These are phyloP conservation scores for Plasmodium knowlesi DNA, from an alignment of 169 alveolate species.

Conservation along the genomic window DNA sequence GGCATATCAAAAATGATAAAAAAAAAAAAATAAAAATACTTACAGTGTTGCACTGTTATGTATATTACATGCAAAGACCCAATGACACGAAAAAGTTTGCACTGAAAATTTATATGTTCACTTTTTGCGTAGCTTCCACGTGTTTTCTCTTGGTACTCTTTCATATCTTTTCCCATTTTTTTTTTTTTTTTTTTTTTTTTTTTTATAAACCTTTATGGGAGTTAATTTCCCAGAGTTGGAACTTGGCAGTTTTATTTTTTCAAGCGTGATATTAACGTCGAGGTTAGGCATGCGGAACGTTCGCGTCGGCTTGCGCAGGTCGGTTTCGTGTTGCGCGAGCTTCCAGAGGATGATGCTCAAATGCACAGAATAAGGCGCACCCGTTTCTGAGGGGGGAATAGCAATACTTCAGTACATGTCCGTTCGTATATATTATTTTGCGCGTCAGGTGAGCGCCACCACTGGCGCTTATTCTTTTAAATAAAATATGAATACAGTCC, in stretches of 20 bases:
- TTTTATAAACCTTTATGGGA: background rate
- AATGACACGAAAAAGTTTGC: background rate
- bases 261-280: background rate
- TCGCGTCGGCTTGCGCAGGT: background rate
- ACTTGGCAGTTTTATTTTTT: background rate
- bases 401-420: background rate
- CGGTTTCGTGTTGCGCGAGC: background rate
- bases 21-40: too few species aligned
- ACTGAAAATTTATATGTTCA: background rate
- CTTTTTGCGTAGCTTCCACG: background rate
- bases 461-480: background rate
- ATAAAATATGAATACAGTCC: background rate
- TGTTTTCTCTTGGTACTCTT: background rate
- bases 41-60: background rate
- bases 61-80: background rate
- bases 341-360: background rate
- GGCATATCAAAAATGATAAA: background rate
- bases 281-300: background rate
- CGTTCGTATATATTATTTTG: background rate
- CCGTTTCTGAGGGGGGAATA: background rate
- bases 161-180: background rate
- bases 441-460: background rate
- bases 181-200: background rate
- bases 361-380: background rate
- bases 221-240: background rate